Evolutionary conservation across 179 eudicot species (phyloP), one percentile per base, ranked within the genome.

Genomic region (Beta corolliflora): DNA sequence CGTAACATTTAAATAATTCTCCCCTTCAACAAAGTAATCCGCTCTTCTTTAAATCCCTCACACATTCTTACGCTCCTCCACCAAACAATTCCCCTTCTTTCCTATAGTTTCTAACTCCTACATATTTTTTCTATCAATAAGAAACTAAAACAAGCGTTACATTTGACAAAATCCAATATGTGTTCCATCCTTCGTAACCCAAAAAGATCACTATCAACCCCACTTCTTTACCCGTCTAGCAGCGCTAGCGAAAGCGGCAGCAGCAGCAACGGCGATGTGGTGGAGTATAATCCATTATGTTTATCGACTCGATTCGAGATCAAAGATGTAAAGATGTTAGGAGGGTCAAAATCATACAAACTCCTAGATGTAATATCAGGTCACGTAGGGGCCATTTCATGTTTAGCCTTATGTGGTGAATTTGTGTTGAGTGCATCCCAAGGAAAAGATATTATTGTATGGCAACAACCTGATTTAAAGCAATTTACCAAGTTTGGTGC

Each of bases 311-410:
- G 89, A 8, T 79, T 84, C 75, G 61, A 82, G 2, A 7, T 74
- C 5, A 58, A 64, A 36, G 79, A 64, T 58, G 59, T 21, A 11
- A 18, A 79, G 71, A 19, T 44, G 25, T 9, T 31, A 72, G 77
- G 82, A 5, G 52, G 75, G 7, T 76, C 90, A 18, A 72, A 71
- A 52, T 80, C 97, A 1, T 88, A 88, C 60, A 86, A 84, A 75
- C 88, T 91, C 48, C 79, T 95, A 3, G 93, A 89, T 0, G 86
- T 88, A 10, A 87, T 93, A 4, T 73, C 91, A 6, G 95, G 90
- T 72, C 98, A 95, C 44, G 67, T 85, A 0, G 97, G 97, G 2
- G 87, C 97, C 4, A 92, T 95, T 48, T 91, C 98, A 6, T 90
- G 94, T 89, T 52, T 88, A 1, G 87, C 88, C 14, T 65, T 88